These are phyloP conservation scores for Hypomyces rosellus DNA, from an alignment of 2,329 filamentous ascomycete species.

Conservation along the genomic window DNA sequence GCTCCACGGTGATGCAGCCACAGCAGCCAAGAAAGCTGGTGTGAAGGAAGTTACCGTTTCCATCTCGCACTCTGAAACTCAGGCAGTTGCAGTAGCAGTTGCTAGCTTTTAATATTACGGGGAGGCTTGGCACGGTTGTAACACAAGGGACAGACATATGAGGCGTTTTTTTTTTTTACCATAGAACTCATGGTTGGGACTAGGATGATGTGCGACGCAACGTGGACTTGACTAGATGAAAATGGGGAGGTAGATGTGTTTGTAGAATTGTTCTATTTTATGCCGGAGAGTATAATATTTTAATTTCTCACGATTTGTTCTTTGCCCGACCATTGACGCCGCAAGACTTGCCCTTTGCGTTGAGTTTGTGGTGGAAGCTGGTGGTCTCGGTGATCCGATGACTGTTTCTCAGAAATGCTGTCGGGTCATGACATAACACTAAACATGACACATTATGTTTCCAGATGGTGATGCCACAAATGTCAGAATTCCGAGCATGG, in stretches of 20 bases:
- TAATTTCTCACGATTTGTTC: background rate
- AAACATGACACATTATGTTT: no score
- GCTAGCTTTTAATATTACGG: slow-evolving; percentile 57
- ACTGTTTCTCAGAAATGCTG: no score
- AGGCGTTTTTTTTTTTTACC: slow-evolving; percentile 3
- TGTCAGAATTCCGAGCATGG: background rate
- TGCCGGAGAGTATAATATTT: background rate
- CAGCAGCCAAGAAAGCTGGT: slow-evolving; percentile 77
- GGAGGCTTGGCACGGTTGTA: background rate
- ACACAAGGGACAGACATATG: slow-evolving; percentile 1
- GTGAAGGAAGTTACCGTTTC: slow-evolving; percentile 87
- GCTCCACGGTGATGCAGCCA: slow-evolving; percentile 80
- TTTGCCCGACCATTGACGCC: no score
- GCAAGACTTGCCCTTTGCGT: no score
- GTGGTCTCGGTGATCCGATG: no score
- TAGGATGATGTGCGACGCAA: background rate
- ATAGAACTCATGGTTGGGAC: no score
- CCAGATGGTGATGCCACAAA: no score
- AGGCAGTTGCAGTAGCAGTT: slow-evolving; percentile 91
- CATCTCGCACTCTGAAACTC: slow-evolving; percentile 90
- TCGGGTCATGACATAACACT: no score
- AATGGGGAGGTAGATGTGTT: background rate
- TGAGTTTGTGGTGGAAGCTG: no score
- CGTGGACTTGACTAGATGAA: no score
- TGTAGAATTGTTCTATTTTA: background rate